Conservation (phyloP, 2,329 filamentous ascomycete genomes). For the Aspergillus aculeatus region DNA sequence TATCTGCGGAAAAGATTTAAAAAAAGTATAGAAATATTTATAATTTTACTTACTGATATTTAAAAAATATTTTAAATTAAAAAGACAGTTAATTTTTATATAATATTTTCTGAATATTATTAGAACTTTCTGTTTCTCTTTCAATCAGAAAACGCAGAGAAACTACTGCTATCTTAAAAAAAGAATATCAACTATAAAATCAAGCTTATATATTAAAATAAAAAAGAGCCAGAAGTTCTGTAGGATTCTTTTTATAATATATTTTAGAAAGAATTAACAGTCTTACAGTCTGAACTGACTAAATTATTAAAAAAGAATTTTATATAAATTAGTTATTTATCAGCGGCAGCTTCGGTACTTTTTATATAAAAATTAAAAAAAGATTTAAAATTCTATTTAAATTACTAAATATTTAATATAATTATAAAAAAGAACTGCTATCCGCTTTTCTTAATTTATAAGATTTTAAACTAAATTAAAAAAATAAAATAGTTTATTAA, state of each 20-base stretch:
- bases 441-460: background rate
- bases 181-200: background rate
- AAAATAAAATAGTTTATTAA: background rate
- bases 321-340: no score
- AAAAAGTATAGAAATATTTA: no score
- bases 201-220: slow-evolving; percentile 1
- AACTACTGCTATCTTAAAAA: background rate
- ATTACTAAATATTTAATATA: no score
- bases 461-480: background rate
- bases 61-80: no score
- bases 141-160: background rate
- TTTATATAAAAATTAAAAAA: no score
- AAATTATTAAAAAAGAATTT: no score
- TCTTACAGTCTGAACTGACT: fast-evolving
- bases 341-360: no score
- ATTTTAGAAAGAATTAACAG: no score
- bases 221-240: background rate
- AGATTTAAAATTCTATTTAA: no score
- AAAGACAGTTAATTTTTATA: background rate
- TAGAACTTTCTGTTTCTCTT: background rate
- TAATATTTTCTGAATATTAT: background rate
- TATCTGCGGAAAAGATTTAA: no score
- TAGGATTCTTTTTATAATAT: background rate
- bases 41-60: no score
- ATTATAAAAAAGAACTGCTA: no score